phyloP scores from a whole-genome alignment of 768 basidiomycete genomes.

The Suillus tomentosus region DNA sequence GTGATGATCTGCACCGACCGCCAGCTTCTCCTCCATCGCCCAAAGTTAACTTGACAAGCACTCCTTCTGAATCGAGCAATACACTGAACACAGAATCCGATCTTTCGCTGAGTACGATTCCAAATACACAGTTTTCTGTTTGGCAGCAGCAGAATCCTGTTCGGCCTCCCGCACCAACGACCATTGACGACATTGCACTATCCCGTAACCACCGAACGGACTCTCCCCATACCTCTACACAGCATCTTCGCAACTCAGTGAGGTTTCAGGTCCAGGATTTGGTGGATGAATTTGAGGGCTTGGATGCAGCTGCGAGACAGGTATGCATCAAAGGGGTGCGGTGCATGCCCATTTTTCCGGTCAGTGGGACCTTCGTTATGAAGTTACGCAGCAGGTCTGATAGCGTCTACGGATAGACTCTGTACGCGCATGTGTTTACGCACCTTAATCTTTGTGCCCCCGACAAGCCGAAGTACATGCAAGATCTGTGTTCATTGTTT shows the following conservation, averaged over 20 bases:
- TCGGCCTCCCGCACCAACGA: constrained; percentile 15
- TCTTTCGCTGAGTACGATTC: background rate
- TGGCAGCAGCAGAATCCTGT: constrained; percentile 22
- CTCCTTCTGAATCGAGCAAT: constrained; percentile 1
- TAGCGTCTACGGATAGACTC: constrained; percentile 17
- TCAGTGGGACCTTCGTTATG: constrained; percentile 14
- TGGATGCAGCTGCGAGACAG: constrained; percentile 19
- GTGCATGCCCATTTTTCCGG: constrained; percentile 23
- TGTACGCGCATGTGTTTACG: constrained; percentile 26
- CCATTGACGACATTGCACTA: constrained; percentile 24
- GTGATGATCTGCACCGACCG: background rate
- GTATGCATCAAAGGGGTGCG: constrained; percentile 21
- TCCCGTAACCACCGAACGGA: constrained; percentile 29
- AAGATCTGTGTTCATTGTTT: background rate
- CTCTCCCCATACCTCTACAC: constrained; percentile 23
- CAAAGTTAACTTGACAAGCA: background rate
- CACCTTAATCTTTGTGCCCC: constrained; percentile 28
- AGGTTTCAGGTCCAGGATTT: constrained; percentile 26
- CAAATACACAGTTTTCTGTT: constrained; percentile 22
- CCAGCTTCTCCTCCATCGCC: background rate
- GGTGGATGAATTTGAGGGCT: constrained; percentile 18
- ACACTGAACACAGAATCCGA: constrained; percentile 3
- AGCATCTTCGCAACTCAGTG: constrained; percentile 22
- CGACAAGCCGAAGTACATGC: constrained; percentile 20
- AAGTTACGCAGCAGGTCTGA: background rate